Percentiles rank a stretch among this genome's conserved stretches.
Evolutionary conservation across 2,329 filamentous ascomycete genomes (phyloP).

Genomic region (Diplodia seriata): DNA sequence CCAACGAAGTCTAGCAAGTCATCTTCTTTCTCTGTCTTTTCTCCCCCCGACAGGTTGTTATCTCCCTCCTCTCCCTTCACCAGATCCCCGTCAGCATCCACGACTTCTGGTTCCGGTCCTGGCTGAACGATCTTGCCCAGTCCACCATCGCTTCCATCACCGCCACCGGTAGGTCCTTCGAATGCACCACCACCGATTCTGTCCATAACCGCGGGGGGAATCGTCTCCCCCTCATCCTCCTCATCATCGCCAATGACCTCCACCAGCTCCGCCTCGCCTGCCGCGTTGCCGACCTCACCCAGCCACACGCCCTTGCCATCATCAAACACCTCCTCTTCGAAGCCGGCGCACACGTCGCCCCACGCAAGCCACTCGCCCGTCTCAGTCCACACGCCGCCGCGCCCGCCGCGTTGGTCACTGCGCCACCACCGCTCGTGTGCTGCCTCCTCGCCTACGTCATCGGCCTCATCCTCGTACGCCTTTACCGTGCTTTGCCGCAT

Average conservation of each 20-base stretch:
- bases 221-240: slow-evolving; percentile 2
- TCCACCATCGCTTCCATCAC: neutral
- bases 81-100: slow-evolving; percentile 24
- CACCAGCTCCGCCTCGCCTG: slow-evolving; percentile 32
- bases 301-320: slow-evolving; percentile 54
- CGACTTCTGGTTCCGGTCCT: slow-evolving; percentile 10
- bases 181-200: neutral
- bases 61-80: neutral
- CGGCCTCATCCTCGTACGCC: slow-evolving; percentile 23
- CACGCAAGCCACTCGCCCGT: slow-evolving; percentile 58
- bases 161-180: neutral
- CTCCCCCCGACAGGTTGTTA: neutral
- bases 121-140: neutral
- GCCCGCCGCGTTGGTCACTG: slow-evolving; percentile 56
- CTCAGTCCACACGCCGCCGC: slow-evolving; percentile 62
- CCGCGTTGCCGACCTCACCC: slow-evolving; percentile 28
- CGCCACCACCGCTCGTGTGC: neutral
- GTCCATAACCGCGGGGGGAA: slow-evolving; percentile 16
- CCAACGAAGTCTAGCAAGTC: slow-evolving; percentile 16
- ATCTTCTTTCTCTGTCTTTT: neutral
- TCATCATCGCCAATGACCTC: slow-evolving; percentile 26
- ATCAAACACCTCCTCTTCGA: slow-evolving; percentile 55
- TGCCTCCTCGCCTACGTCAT: neutral
- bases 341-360: slow-evolving; percentile 54
- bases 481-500: slow-evolving; percentile 45